phyloP scores from a whole-genome alignment of 768 basidiomycete species.

The Mycena chlorophos region DNA sequence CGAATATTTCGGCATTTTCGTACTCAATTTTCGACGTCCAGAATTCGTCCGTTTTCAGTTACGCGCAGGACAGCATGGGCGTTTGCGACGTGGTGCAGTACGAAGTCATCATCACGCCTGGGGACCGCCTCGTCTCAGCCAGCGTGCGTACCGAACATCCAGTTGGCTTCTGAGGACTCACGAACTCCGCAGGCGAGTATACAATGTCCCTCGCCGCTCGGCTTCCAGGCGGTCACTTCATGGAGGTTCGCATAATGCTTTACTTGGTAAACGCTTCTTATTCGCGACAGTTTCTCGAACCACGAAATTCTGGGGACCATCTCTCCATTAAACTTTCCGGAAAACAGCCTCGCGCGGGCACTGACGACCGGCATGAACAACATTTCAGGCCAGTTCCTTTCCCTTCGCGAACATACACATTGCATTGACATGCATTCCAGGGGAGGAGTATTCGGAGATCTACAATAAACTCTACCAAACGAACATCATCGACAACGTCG shows the following conservation, averaged over 20 bases:
- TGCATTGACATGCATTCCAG: background rate
- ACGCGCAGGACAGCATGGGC: slow-evolving; percentile 8
- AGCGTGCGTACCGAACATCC: background rate
- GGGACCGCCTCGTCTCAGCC: slow-evolving; percentile 11
- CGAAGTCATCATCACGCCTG: slow-evolving; percentile 17
- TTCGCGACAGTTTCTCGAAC: slow-evolving; percentile 4
- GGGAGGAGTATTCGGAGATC: slow-evolving; percentile 10
- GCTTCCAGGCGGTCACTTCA: slow-evolving; percentile 8
- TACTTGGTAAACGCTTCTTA: background rate
- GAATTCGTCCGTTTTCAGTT: slow-evolving; percentile 1
- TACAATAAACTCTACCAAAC: background rate
- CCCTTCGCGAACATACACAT: background rate
- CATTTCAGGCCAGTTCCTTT: background rate
- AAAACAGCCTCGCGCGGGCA: slow-evolving; percentile 5
- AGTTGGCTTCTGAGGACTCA: too few relatives aligned
- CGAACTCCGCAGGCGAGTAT: slow-evolving; percentile 6
- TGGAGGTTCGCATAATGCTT: background rate
- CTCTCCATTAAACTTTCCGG: background rate
- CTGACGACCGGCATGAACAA: slow-evolving; percentile 1
- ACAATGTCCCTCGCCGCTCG: slow-evolving; percentile 6
- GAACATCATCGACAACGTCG: background rate
- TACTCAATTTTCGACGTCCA: slow-evolving; percentile 16
- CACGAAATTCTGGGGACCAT: background rate
- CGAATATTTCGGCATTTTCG: slow-evolving; percentile 20
- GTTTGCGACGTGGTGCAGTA: slow-evolving; percentile 12